Percentiles rank a stretch among this genome's conserved stretches.
Evolutionary conservation across 164 flowering plant genomes (phyloP).

Genomic region (Nymphaea colorata): DNA sequence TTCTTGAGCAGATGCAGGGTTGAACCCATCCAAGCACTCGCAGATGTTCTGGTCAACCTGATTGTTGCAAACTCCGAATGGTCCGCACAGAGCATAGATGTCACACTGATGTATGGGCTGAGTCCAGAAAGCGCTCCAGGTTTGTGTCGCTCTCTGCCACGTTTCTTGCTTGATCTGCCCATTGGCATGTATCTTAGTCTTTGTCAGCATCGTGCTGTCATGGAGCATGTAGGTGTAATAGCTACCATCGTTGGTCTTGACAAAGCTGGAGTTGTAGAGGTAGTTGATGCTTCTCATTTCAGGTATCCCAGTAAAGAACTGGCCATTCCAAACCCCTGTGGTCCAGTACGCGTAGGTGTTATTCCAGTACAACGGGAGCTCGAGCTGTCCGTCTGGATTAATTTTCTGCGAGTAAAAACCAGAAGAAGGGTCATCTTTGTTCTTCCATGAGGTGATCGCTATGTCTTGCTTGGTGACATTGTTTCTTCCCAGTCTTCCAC

Average conservation of each 20-base stretch:
- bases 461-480: slow-evolving; percentile 1
- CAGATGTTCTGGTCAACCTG: slow-evolving; percentile 1
- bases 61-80: slow-evolving; percentile 12
- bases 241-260: neutral
- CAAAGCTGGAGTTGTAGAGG: slow-evolving; percentile 10
- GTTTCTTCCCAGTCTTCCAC: slow-evolving; percentile 12
- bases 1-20: neutral
- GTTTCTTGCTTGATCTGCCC: slow-evolving; percentile 13
- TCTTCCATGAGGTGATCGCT: slow-evolving; percentile 9
- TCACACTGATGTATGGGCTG: slow-evolving; percentile 10
- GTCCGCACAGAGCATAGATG: slow-evolving; percentile 14
- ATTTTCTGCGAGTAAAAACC: slow-evolving; percentile 8
- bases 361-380: slow-evolving; percentile 7
- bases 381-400: neutral
- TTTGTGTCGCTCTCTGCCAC: slow-evolving; percentile 1
- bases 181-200: slow-evolving; percentile 7
- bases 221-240: slow-evolving; percentile 3
- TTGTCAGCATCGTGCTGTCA: neutral
- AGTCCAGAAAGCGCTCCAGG: slow-evolving; percentile 18
- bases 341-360: slow-evolving; percentile 3
- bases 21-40: slow-evolving; percentile 15
- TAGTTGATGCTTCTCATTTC: slow-evolving; percentile 2
- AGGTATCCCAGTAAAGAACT: slow-evolving; percentile 6
- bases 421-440: slow-evolving; percentile 8
- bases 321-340: slow-evolving; percentile 10